Percentiles rank a stretch among this genome's conserved stretches.
Evolutionary conservation across 306 rosid genomes (phyloP).

Genomic region (Rosa chinensis): DNA sequence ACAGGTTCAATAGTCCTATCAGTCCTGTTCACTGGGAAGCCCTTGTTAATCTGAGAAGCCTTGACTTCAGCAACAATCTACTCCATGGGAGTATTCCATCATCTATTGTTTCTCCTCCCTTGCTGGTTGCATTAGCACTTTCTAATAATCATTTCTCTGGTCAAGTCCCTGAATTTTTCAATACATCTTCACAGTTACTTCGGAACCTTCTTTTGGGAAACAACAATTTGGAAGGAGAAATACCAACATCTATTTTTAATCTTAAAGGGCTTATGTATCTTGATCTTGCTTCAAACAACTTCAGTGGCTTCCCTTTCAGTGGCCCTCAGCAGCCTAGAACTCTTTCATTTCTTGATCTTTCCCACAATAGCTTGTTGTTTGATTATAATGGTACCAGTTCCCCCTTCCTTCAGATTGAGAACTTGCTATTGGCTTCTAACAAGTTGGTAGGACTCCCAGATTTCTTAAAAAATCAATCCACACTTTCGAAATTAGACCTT

Average conservation of each 20-base stretch:
- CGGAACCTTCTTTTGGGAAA: conserved; percentile 22
- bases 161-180: conserved; percentile 8
- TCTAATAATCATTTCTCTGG: conserved; percentile 12
- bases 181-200: conserved; percentile 18
- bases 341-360: conserved; percentile 19
- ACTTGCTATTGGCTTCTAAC: too few relatives aligned
- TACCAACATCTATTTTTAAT: conserved; percentile 26
- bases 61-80: conserved; percentile 13
- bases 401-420: not conserved
- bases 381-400: not conserved
- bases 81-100: conserved; percentile 24
- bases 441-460: too few relatives aligned
- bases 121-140: not conserved
- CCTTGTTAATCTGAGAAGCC: not conserved
- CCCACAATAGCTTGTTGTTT: conserved; percentile 16
- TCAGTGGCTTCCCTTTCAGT: not conserved
- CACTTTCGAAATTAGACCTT: too few relatives aligned
- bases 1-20: conserved; percentile 13
- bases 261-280: conserved; percentile 1
- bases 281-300: conserved; percentile 25
- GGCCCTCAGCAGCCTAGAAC: not conserved
- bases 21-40: conserved; percentile 7
- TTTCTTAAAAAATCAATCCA: too few relatives aligned
- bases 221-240: conserved; percentile 44
- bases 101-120: conserved; percentile 14